Percentiles rank a stretch among this genome's conserved stretches.
These are phyloP conservation scores for Malus hybrid DNA, from an alignment of 331 rosid genomes.

Conservation along the genomic window DNA sequence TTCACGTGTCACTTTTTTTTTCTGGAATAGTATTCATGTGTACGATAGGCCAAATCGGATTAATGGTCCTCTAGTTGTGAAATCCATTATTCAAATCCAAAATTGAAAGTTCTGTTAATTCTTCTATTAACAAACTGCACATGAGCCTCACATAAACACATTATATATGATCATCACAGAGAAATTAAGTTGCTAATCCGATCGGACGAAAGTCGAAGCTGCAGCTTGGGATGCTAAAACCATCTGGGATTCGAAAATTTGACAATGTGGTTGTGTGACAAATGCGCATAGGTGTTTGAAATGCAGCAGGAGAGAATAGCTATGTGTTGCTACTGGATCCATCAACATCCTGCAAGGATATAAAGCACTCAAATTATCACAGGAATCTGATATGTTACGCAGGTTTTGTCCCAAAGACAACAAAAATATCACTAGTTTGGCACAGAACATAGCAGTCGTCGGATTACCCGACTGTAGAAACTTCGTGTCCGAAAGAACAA, in stretches of 20 bases:
- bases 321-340: background rate
- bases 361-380: background rate
- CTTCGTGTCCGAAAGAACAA: conserved; percentile 20
- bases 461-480: conserved; percentile 14
- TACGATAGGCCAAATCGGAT: no score
- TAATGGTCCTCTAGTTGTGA: no score
- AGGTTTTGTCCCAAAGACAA: no score
- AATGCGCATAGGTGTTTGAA: background rate
- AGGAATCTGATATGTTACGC: no score
- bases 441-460: background rate
- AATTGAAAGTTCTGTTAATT: no score
- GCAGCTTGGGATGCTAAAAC: background rate
- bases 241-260: background rate
- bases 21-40: no score
- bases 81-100: no score
- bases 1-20: no score
- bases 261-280: background rate
- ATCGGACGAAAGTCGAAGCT: background rate
- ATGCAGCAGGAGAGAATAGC: background rate
- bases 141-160: no score
- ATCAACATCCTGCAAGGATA: background rate
- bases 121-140: no score
- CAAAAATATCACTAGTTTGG: no score
- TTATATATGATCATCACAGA: no score
- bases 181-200: background rate